Base-by-base conservation (phyloP, 768 basidiomycete species). In the Sporobolomyces roseus region DNA sequence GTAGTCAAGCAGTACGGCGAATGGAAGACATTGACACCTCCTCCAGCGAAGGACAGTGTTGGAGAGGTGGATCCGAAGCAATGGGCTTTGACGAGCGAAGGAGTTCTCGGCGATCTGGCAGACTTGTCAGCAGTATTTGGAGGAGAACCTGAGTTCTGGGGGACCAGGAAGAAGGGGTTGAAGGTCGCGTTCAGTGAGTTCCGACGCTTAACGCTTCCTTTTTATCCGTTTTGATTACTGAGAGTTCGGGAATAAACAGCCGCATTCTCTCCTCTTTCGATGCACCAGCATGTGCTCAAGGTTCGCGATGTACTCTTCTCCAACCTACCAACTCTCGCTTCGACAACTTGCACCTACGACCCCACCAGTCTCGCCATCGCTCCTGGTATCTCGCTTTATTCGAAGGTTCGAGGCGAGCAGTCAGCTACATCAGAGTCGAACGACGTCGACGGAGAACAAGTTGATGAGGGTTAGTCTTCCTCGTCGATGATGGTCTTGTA, bases 121-220 rank as follows among this genome's bases (percentile, higher is more conserved):
- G 81, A 82, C 69, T 64, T 82, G 48, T 77, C 76, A 23, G 78
- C 79, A 58, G 78, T 80, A 51, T 82, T 82, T 68, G 75, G 72
- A 41, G 76, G 43, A 4, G 54, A 65, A 1, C 19, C 56, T n/a
- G 74, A 76, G 52, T 65, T 54, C 65, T 66, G 70, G 70, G 41
- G 66, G 43, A 38, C 45, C 19, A 61, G 52, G 43, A 76, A 78
- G 64, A 71, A 79, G 38, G 76, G 80, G 4, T 67, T 82, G 49
- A 78, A 79, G 71, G 79, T 80, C n/a, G 76, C 79, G 21, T 66
- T 75, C 58, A 78, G 80, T 81, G 60, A 48, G 29, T 35, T 30
- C 35, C 16, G 63, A 17, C 29, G 13, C 10, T 48, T 23, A n/a
- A 23, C 46, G 10, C 17, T 7, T n/a, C 21, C 46, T 41, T 9